Conservation (phyloP, 192 early-diverging fungal species). For the Coemansia guatemalensis region DNA sequence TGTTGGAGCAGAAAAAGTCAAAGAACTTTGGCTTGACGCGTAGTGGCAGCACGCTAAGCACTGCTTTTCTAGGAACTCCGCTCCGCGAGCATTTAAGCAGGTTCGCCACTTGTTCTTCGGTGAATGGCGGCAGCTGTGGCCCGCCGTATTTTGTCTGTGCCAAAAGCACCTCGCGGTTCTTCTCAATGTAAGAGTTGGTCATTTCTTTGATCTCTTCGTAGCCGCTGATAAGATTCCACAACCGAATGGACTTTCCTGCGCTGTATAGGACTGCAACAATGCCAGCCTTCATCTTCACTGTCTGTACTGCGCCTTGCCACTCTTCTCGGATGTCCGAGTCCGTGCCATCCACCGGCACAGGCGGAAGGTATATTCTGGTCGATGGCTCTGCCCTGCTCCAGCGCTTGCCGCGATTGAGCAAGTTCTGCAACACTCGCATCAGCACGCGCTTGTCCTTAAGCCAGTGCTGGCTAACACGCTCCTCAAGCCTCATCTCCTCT, state of each 20-base stretch:
- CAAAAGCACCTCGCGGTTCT: conserved; percentile 22
- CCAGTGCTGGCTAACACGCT: conserved; percentile 43
- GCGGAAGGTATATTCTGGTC: conserved; percentile 40
- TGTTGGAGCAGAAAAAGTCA: conserved; percentile 35
- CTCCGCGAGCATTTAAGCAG: conserved; percentile 26
- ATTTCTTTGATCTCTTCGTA: conserved; percentile 25
- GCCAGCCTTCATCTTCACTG: conserved; percentile 43
- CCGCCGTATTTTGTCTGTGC: conserved; percentile 39
- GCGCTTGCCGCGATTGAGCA: conserved; percentile 36
- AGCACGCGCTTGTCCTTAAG: conserved; percentile 32
- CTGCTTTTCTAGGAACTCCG: conserved; percentile 5
- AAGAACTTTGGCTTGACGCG: conserved; percentile 25
- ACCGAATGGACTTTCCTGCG: conserved; percentile 8
- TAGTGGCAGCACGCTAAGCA: conserved; percentile 15
- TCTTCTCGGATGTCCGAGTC: conserved; percentile 37
- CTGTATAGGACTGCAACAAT: conserved; percentile 31
- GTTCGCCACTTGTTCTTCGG: conserved; percentile 15
- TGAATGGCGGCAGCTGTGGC: conserved; percentile 19
- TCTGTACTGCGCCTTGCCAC: conserved; percentile 38
- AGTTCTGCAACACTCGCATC: conserved; percentile 33
- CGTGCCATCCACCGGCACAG: conserved; percentile 40
- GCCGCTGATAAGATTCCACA: conserved; percentile 28
- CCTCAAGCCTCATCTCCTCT: conserved; percentile 19
- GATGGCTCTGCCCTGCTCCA: conserved; percentile 33
- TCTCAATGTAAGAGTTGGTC: conserved; percentile 22